These are phyloP conservation scores for Coniochaeta sp. DNA, from an alignment of 2,329 filamentous ascomycete species.

Conservation along the genomic window DNA sequence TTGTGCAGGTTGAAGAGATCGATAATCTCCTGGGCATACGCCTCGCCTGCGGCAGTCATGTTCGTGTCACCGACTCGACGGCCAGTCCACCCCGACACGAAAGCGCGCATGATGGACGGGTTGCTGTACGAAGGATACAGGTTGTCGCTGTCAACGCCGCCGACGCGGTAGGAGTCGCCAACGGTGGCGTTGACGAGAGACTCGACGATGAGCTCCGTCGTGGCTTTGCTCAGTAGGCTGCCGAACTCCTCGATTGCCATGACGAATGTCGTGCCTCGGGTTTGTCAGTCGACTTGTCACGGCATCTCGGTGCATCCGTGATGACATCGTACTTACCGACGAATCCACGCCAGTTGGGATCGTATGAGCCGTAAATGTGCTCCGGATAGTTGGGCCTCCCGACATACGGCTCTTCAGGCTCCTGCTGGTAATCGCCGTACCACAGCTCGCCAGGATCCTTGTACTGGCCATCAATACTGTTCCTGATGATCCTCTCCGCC, in stretches of 20 bases:
- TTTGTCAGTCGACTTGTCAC: too few relatives aligned
- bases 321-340: too few relatives aligned
- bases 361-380: slow-evolving; percentile 51
- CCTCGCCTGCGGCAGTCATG: slow-evolving; percentile 51
- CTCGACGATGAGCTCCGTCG: slow-evolving; percentile 38
- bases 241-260: slow-evolving; percentile 52
- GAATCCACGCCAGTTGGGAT: slow-evolving; percentile 60
- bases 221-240: slow-evolving; percentile 30
- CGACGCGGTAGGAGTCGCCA: slow-evolving; percentile 55
- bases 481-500: slow-evolving; percentile 46
- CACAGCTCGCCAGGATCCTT: slow-evolving; percentile 44
- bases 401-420: slow-evolving; percentile 51
- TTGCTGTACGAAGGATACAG: slow-evolving; percentile 57
- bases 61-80: slow-evolving; percentile 45
- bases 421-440: slow-evolving; percentile 44
- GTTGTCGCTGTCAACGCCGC: slow-evolving; percentile 53
- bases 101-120: slow-evolving; percentile 54
- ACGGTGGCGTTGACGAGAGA: slow-evolving; percentile 47
- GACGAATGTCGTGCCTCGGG: slow-evolving; percentile 51
- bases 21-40: slow-evolving; percentile 47
- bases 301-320: too few relatives aligned
- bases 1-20: slow-evolving; percentile 47
- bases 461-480: slow-evolving; percentile 45
- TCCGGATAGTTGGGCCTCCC: slow-evolving; percentile 42
- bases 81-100: slow-evolving; percentile 53